These are phyloP conservation scores for Stereocaulon alpinum DNA, from an alignment of 495 filamentous ascomycete genomes.

Conservation along the genomic window DNA sequence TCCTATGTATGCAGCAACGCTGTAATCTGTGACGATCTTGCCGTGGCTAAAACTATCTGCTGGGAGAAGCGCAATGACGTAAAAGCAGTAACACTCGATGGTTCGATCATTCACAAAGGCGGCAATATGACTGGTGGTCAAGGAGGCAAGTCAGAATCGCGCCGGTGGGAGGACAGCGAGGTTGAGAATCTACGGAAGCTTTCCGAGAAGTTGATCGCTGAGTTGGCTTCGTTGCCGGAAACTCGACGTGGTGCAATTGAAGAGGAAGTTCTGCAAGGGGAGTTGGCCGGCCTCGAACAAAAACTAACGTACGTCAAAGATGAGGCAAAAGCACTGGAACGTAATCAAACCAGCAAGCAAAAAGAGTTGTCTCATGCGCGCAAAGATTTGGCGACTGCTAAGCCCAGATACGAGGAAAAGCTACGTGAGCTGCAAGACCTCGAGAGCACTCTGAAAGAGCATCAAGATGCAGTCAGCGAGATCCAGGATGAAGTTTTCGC, in stretches of 20 bases:
- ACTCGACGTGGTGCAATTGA: conserved; percentile 58
- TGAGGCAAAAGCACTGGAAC: conserved; percentile 70
- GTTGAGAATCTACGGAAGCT: conserved; percentile 66
- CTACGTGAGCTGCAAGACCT: conserved; percentile 55
- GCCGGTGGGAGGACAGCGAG: conserved; percentile 82
- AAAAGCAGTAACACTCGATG: conserved; percentile 87
- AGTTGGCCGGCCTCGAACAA: conserved; percentile 74
- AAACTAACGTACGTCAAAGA: conserved; percentile 58
- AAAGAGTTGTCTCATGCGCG: conserved; percentile 68
- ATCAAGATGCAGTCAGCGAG: conserved; percentile 64
- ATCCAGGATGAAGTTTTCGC: conserved; percentile 86
- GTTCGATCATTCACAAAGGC: conserved; percentile 91
- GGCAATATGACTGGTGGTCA: conserved; percentile 95
- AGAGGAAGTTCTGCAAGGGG: conserved; percentile 71
- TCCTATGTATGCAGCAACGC: conserved; percentile 89
- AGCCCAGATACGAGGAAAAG: conserved; percentile 70
- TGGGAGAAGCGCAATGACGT: conserved; percentile 78
- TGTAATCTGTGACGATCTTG: conserved; percentile 84
- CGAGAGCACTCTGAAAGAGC: conserved; percentile 51
- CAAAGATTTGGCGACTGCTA: conserved; percentile 57
- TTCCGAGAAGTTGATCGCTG: conserved; percentile 58
- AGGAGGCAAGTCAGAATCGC: conserved; percentile 59
- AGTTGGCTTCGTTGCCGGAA: conserved; percentile 67
- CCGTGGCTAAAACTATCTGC: conserved; percentile 78
- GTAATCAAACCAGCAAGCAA: conserved; percentile 75